Conservation (phyloP, 2,329 filamentous ascomycete genomes). For the Monosporascus sp. region DNA sequence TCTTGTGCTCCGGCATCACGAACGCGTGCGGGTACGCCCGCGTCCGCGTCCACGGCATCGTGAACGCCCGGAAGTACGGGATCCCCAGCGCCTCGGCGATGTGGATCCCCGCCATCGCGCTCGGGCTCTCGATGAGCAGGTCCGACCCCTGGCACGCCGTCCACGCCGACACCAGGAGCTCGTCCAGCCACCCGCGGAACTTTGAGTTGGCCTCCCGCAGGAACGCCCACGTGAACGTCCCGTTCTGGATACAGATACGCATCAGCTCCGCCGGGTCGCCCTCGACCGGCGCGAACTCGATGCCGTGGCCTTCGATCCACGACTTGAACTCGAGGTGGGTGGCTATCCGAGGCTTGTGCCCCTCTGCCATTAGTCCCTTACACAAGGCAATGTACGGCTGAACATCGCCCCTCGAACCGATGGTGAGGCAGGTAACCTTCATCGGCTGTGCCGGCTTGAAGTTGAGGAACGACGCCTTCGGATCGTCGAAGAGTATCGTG, state of each 20-base stretch:
- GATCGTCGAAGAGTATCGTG: constrained; percentile 84
- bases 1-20: constrained; percentile 84
- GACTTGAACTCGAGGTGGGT: constrained; percentile 85
- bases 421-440: constrained; percentile 87
- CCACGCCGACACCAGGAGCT: constrained; percentile 77
- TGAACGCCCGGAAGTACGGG: constrained; percentile 95
- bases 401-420: constrained; percentile 91
- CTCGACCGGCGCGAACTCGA: constrained; percentile 82
- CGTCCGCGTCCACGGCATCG: constrained; percentile 97
- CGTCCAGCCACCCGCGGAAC: constrained; percentile 93
- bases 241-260: constrained; percentile 92
- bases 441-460: constrained; percentile 81
- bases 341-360: constrained; percentile 80
- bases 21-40: constrained; percentile 96
- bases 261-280: constrained; percentile 93
- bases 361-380: constrained; percentile 82
- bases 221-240: constrained; percentile 93
- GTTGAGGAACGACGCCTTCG: constrained; percentile 78
- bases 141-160: constrained; percentile 80
- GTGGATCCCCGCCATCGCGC: constrained; percentile 95
- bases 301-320: constrained; percentile 90
- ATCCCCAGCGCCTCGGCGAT: constrained; percentile 90
- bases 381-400: constrained; percentile 97
- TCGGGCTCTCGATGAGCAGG: constrained; percentile 89
- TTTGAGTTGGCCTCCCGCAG: constrained; percentile 79